phyloP scores from a whole-genome alignment of 352 stramenopile genomes.

The Globisporangium nodosum region DNA sequence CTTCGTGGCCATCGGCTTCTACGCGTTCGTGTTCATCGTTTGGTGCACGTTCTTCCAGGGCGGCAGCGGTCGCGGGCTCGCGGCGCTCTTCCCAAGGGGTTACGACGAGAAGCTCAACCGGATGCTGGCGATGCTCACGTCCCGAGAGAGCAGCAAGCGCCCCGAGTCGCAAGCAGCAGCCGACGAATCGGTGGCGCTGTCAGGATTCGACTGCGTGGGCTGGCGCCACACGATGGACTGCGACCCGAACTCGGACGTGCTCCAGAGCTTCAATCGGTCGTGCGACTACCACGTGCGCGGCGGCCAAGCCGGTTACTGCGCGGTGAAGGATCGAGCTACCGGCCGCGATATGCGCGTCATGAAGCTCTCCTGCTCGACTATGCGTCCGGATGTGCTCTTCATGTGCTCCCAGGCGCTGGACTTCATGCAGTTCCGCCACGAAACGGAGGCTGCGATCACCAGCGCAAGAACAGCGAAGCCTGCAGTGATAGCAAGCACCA shows the following conservation, averaged over 20 bases:
- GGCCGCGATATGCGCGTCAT: constrained; percentile 35
- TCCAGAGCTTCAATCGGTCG: constrained; percentile 24
- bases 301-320: constrained; percentile 40
- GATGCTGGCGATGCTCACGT: constrained; percentile 12
- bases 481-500: background rate
- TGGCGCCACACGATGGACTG: constrained; percentile 53
- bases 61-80: background rate
- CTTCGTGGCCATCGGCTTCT: constrained; percentile 14
- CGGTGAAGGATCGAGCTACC: constrained; percentile 28
- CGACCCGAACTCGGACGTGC: constrained; percentile 18
- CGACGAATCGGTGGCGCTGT: background rate
- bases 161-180: background rate
- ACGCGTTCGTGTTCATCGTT: constrained; percentile 15
- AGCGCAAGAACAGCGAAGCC: background rate
- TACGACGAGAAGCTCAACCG: constrained; percentile 15
- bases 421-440: constrained; percentile 27
- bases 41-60: constrained; percentile 12
- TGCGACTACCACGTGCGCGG: constrained; percentile 36
- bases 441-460: constrained; percentile 4
- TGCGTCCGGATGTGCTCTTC: constrained; percentile 32
- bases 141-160: background rate
- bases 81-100: constrained; percentile 7
- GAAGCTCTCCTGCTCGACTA: constrained; percentile 24
- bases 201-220: constrained; percentile 26
- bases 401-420: constrained; percentile 39